phyloP scores from a whole-genome alignment of 768 basidiomycete species.

The Termitomyces sp. region DNA sequence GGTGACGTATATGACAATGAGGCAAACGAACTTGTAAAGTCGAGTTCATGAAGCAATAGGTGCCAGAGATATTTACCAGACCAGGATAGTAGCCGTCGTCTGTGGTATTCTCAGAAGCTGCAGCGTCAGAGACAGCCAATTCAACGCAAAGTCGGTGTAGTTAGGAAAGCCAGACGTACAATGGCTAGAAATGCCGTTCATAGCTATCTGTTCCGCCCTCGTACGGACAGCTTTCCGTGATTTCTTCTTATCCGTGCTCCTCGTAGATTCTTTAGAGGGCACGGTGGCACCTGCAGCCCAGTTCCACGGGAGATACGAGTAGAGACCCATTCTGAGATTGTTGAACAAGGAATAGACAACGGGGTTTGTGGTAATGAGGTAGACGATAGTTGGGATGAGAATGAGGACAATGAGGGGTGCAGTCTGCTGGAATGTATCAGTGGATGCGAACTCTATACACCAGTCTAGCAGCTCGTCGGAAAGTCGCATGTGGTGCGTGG shows the following conservation, averaged over 20 bases:
- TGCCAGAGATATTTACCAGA: constrained; percentile 92
- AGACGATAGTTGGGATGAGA: constrained; percentile 46
- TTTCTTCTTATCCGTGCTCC: constrained; percentile 36
- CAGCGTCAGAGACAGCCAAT: too few relatives aligned
- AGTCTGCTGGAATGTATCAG: constrained; percentile 47
- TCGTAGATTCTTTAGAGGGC: constrained; percentile 10
- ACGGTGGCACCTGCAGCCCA: constrained; percentile 38
- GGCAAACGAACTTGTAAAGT: constrained; percentile 67
- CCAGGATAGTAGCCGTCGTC: constrained; percentile 73
- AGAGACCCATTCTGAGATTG: constrained; percentile 50
- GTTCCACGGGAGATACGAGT: constrained; percentile 59
- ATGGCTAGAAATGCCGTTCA: constrained; percentile 32
- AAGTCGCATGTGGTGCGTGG: constrained; percentile 39
- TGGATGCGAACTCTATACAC: constrained; percentile 37
- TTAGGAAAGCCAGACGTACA: constrained; percentile 11
- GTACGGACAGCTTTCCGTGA: constrained; percentile 49
- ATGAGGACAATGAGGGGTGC: constrained; percentile 56
- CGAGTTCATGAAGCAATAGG: constrained; percentile 97
- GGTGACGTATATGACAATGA: constrained; percentile 14
- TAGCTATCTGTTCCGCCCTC: constrained; percentile 53
- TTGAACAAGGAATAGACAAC: constrained; percentile 23
- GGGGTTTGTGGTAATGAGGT: constrained; percentile 36
- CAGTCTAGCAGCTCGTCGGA: constrained; percentile 36
- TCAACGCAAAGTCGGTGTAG: not conserved
- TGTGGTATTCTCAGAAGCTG: constrained; percentile 9